Evolutionary conservation across 1,139 yeast genomes (phyloP), one percentile per base, ranked within the genome.

Genomic region (Debaryomyces coudertii): DNA sequence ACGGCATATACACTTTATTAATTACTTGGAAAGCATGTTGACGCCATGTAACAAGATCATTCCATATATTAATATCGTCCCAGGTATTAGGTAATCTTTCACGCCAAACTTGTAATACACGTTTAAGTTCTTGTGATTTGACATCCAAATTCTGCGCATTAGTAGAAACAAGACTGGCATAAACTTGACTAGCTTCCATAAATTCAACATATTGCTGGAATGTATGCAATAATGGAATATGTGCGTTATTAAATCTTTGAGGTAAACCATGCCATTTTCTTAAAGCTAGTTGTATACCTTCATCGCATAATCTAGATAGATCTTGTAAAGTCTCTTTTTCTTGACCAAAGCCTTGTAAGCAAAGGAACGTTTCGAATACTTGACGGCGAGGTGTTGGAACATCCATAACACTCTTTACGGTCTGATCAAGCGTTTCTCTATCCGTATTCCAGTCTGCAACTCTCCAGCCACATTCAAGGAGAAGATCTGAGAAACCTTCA

Each of bases 361-460:
- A 86, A 56, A 95, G 73, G 74, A 93, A 95, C 0, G 99, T 90
- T 62, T 93, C 97, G 62, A 93, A 95, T 42, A 92, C 85, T 67
- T 92, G 98, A 53, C 99, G 80, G 56, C 99, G 79, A 2, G 99
- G 98, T 0, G 99, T 93, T 8, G 99, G 99, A 25, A 90, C 97
- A 67, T 95, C 99, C 97, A 93, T 90, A 2, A 93, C 96, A 43
- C 95, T 88, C 64, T 90, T 89, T 28, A 93, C 95, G 0, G 97
- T 87, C 62, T 90, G 97, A 60, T 92, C 98, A 40, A 95, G 73
- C 0, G 98, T 93, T 51, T 92, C 99, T 53, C 95, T 79, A 57
- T 95, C 99, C 15, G 95, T 85, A 50, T 87, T 87, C 99, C 99
- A 95, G 60, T 95, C 98, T 6, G 99, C 98, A 41, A 93, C 96